phyloP scores from a whole-genome alignment of 1,139 yeast species.

The Geotrichum carabidarum region DNA sequence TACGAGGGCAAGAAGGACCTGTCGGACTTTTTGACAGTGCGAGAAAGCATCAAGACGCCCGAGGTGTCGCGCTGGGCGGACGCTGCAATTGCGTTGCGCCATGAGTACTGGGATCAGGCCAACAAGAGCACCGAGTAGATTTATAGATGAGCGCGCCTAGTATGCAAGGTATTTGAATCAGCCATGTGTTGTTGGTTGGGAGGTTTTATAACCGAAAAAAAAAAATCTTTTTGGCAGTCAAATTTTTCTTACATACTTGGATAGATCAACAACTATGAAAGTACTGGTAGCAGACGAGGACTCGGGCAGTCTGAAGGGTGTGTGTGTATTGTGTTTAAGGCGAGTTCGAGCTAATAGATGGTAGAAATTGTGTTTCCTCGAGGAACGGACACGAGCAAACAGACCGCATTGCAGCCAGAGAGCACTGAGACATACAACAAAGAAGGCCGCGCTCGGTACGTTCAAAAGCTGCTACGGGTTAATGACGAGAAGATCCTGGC shows the following conservation, averaged over 20 bases:
- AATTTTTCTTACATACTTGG: neutral
- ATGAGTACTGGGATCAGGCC: conserved; percentile 30
- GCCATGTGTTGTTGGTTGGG: conserved; percentile 2
- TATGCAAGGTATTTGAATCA: neutral
- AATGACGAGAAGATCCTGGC: conserved; percentile 15
- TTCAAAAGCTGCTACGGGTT: conserved; percentile 27
- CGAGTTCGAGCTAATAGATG: neutral
- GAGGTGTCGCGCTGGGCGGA: conserved; percentile 71
- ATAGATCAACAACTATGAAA: conserved; percentile 30
- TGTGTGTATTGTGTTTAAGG: conserved; percentile 5
- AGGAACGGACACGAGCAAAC: conserved; percentile 35
- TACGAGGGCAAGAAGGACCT: conserved; percentile 53
- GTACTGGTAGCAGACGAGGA: conserved; percentile 39
- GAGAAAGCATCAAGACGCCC: conserved; percentile 58
- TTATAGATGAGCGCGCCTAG: neutral
- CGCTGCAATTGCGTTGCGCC: conserved; percentile 57
- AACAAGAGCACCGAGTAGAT: neutral
- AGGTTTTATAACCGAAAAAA: neutral
- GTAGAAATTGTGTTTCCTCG: conserved; percentile 29
- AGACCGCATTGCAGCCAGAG: conserved; percentile 30
- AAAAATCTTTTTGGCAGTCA: neutral
- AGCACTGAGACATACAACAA: conserved; percentile 27
- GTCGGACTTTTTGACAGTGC: conserved; percentile 64
- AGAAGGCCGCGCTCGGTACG: conserved; percentile 29
- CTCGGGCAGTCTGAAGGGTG: conserved; percentile 37